Percentiles rank a stretch among this genome's conserved stretches.
phyloP scores from a whole-genome alignment of 257 asterid genomes.

The Ilex asprella region DNA sequence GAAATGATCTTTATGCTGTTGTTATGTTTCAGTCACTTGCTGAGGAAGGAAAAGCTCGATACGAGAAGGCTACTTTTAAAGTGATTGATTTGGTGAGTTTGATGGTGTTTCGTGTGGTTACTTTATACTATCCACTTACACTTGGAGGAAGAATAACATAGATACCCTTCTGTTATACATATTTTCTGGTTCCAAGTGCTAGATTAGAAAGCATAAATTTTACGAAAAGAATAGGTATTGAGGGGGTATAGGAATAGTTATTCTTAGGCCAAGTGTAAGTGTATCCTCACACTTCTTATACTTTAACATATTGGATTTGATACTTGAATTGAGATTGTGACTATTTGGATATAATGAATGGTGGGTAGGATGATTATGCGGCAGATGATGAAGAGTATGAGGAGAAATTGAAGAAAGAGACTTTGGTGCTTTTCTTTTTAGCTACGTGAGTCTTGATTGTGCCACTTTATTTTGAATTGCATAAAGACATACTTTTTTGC shows the following conservation, averaged over 20 bases:
- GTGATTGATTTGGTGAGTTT: conserved; percentile 73
- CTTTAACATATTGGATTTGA: not conserved
- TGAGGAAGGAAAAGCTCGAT: conserved; percentile 92
- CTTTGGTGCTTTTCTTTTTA: conserved; percentile 68
- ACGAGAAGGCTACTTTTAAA: conserved; percentile 68
- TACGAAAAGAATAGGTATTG: no score
- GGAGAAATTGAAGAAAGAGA: conserved; percentile 84
- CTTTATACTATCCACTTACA: not conserved
- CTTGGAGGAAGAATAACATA: no score
- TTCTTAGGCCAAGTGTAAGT: not conserved
- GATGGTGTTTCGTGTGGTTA: conserved; percentile 14
- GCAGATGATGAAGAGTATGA: conserved; percentile 93
- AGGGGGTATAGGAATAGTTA: no score
- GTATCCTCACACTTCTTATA: not conserved
- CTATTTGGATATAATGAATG: conserved; percentile 9
- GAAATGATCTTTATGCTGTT: not conserved
- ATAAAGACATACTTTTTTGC: not conserved
- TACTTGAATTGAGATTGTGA: conserved; percentile 6
- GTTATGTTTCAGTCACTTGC: conserved; percentile 63
- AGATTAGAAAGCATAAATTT: no score
- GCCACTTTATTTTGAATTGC: conserved; percentile 10
- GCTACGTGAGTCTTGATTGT: conserved; percentile 67
- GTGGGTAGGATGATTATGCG: conserved; percentile 84
- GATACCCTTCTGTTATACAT: no score
- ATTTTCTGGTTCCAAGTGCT: no score